Evolutionary conservation across 1,284 basidiomycete genomes (phyloP), one percentile per base, ranked within the genome.

Genomic region (Chalciporus sp.): DNA sequence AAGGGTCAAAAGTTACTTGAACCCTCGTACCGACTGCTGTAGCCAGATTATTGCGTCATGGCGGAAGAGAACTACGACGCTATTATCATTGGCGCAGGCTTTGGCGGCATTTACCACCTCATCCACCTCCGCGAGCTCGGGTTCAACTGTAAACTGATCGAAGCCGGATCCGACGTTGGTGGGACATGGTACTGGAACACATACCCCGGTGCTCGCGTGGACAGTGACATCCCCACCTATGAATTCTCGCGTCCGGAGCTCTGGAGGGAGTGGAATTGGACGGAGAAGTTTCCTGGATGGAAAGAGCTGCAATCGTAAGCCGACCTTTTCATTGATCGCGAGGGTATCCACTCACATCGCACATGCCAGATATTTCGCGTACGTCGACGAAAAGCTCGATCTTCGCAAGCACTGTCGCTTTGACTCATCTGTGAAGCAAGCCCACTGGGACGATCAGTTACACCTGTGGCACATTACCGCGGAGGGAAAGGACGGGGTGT

Each of bases 171-270:
- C 7, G 53, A 61, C 42, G 27, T 62, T 3, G 61, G 61, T 16
- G 61, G 61, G 0, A 52, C 48, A 3, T 62, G 60, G 61, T 55
- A 55, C 28, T 60, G 59, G 59, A 61, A 62, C 23, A 62, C 23
- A 12, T 62, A 62, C 31, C 61, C 61, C 11, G 57, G 61, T 1
- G 61, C 63, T 7, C 61, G 61, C 5, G 49, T 54, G 3, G 63
- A 63, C 19, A 63, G 44, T 9, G 35, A 37, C 35, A 37, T 37
- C 35, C 35, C 35, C 35, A 37, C 17, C n/a, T 37, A 37, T 16
- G 35, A 37, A 37, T 17, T 37, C 35, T 37, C 35, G n/a, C 35
- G 35, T 8, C 35, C 35, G 0, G 35, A 37, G 35, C n/a, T 37
- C 7, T 45, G 43, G 17, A 42, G 19, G n/a, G 14, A 11, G 31